Evolutionary conservation across 805 yeast genomes (phyloP).

Genomic region (Barnettozyma wickerhamii): DNA sequence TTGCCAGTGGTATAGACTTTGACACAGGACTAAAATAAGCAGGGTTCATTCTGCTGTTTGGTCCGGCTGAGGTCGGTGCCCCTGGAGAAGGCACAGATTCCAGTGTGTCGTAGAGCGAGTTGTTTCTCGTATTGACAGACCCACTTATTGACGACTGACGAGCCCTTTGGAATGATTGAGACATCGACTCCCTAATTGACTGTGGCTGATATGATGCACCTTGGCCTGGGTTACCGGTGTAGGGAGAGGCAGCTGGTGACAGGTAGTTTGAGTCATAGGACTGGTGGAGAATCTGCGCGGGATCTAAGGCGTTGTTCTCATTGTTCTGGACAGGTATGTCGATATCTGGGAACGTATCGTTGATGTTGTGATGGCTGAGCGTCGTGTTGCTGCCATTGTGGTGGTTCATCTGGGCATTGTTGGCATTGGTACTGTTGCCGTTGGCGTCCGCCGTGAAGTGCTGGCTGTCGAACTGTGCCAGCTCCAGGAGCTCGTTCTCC

Average conservation of each 20-base stretch:
- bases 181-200: slow-evolving; percentile 8
- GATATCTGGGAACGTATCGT: slow-evolving; percentile 1
- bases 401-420: neutral
- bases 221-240: slow-evolving; percentile 12
- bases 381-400: neutral
- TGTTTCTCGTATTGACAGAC: slow-evolving; percentile 10
- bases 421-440: slow-evolving; percentile 2
- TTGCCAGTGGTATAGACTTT: slow-evolving; percentile 12
- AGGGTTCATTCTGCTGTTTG: slow-evolving; percentile 10
- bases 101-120: slow-evolving; percentile 23
- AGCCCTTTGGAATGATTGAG: slow-evolving; percentile 4
- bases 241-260: slow-evolving; percentile 23
- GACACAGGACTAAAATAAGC: slow-evolving; percentile 26
- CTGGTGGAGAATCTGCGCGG: slow-evolving; percentile 9
- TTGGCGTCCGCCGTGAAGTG: slow-evolving; percentile 3
- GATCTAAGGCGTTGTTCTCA: slow-evolving; percentile 6
- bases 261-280: slow-evolving; percentile 14
- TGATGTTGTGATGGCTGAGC: slow-evolving; percentile 1
- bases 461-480: slow-evolving; percentile 9
- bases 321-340: neutral
- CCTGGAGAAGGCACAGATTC: slow-evolving; percentile 17
- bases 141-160: slow-evolving; percentile 7
- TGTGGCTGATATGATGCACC: slow-evolving; percentile 20
- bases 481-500: slow-evolving; percentile 26
- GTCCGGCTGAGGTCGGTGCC: slow-evolving; percentile 13